Evolutionary conservation across 208 protist species (phyloP), one percentile per base, ranked within the genome.

Genomic region (Entamoeba dispar): DNA sequence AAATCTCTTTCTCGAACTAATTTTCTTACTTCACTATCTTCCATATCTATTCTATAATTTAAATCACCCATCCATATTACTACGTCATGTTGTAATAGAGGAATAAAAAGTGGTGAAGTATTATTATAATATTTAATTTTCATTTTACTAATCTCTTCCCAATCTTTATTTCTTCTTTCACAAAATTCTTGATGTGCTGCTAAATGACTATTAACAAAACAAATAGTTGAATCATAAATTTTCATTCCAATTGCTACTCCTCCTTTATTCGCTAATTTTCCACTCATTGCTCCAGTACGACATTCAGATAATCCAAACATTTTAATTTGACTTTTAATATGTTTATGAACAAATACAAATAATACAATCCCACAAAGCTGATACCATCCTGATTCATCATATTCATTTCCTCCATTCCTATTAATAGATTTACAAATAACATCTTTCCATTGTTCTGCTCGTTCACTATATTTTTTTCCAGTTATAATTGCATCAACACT

Each of bases 61-160:
- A 98, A 96, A 92, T 98, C 97, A 3, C 97, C 97, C 49, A 97
- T 96, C 93, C 97, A 98, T 77, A 98, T 96, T 22, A 96, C 96
- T 50, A 97, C 93, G 94, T 98, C 97, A 94, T 97, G 98, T 92
- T 97, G 96, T 93, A 97, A 96, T 14, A 96, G 95, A 43, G 55
- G 38, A 92, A 55, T 55, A 19, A 6, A 55, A 8, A 73, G 7
- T 73, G 27, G 5, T 73, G 57, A 73, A 5, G 57, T 31, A 27
- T 2, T 2, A 73, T 91, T 91, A 49, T 17, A 91, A 49, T 49
- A 91, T 91, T 38, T 91, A 27, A 38, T 91, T 49, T 49, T 15
- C 27, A 38, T 49, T 22, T 49, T 38, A n/a, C 97, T 94, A 92
- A 98, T 97, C 43, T 95, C 92, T 10, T 92, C 27, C 93, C 97